Evolutionary conservation across 208 protist genomes (phyloP), one percentile per base, ranked within the genome.

Genomic region (Leishmania lainsoni): DNA sequence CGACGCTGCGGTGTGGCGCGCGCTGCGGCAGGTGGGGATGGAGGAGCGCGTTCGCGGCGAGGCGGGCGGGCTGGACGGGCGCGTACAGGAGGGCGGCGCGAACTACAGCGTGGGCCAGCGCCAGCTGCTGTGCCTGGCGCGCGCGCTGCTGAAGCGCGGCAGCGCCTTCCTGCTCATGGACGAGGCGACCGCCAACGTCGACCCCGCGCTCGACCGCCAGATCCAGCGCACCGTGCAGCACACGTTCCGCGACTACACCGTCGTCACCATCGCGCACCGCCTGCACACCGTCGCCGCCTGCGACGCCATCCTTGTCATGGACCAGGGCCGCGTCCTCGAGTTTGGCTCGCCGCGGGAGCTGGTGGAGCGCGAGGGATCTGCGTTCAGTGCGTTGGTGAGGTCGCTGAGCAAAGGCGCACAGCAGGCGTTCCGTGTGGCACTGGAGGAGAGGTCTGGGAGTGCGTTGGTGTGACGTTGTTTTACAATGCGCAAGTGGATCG

Each of bases 51-150:
- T 87, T 59, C 71, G 71, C 29, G 70, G 56, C 59, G 86, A 75
- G 45, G 78, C 76, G 42, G 89, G 76, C 58, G 80, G 74, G 65
- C 82, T 85, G 66, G 87, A 78, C 87, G 85, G 52, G 51, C 84
- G 63, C 48, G 87, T 95, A 76, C 81, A 85, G 83, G 90, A 94
- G 86, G 90, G 91, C 75, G 92, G 90, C 17, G 39, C 70, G 32
- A 94, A 94, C 87, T 90, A 90, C 84, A 94, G 91, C 81, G 88
- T 92, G 39, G 92, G 91, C 9, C 89, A 96, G 90, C 88, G 91
- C 58, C 91, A 96, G 84, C 86, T 96, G 61, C 83, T 96, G 80
- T 92, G 89, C 76, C 81, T 96, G 45, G 90, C 92, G 73, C 90
- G 92, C 66, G 91, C 91, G 76, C 82, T 94, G 86, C 89, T 94